phyloP scores from a whole-genome alignment of 108 stramenopile species.

The Pseudonitzschia multiseries region DNA sequence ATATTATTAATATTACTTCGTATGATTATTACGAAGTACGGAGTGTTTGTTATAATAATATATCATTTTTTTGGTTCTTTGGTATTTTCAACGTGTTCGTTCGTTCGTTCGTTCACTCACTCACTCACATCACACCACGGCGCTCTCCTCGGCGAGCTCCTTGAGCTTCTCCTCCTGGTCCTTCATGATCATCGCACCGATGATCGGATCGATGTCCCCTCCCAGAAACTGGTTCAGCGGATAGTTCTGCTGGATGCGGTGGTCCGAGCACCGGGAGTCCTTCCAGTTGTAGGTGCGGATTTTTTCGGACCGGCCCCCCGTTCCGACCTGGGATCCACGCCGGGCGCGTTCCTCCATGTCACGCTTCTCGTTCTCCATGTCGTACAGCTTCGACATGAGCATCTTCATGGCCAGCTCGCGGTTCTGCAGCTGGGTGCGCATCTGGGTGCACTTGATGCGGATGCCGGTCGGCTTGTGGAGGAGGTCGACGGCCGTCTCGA shows the following conservation, averaged over 20 bases:
- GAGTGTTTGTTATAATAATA: no score
- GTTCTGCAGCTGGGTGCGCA: slow-evolving; percentile 95
- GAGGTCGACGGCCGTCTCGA: slow-evolving; percentile 95
- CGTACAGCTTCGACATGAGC: slow-evolving; percentile 85
- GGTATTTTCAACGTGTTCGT: no score
- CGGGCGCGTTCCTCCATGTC: slow-evolving; percentile 77
- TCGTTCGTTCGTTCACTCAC: no score
- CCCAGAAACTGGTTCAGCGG: slow-evolving; percentile 71
- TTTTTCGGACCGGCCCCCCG: slow-evolving; percentile 93
- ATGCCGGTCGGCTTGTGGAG: slow-evolving; percentile 96
- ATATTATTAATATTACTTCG: no score
- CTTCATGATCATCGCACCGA: slow-evolving; percentile 73
- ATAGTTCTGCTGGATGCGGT: slow-evolving; percentile 88
- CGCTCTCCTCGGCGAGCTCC: slow-evolving; percentile 9
- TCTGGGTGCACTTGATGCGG: slow-evolving; percentile 95
- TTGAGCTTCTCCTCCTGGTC: slow-evolving; percentile 83
- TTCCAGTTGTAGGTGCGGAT: slow-evolving; percentile 99
- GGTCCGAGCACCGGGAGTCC: slow-evolving; percentile 93
- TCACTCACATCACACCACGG: neutral
- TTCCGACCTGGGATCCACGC: slow-evolving; percentile 88
- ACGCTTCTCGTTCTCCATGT: slow-evolving; percentile 83
- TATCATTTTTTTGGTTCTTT: no score
- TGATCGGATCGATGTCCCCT: slow-evolving; percentile 78
- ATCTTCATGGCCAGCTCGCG: slow-evolving; percentile 94
- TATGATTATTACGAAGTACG: no score